Conservation (phyloP, 495 filamentous ascomycete genomes). For the Aspergillus diversus region DNA sequence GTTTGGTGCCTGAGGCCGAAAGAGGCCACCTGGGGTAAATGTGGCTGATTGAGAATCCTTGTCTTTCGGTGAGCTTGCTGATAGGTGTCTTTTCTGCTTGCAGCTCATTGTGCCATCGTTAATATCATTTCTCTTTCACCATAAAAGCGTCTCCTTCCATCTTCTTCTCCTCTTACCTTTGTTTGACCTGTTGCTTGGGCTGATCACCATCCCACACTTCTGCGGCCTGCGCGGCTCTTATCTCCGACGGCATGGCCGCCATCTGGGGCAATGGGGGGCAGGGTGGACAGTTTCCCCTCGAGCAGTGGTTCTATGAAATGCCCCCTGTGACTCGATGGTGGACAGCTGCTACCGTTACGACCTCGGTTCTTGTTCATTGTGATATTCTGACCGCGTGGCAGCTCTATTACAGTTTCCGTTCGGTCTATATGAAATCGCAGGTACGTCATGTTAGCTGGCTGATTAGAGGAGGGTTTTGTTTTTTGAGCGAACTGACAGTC, state of each 20-base stretch:
- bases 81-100: constrained; percentile 1
- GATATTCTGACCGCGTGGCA: constrained; percentile 88
- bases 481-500: constrained; percentile 22
- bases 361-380: constrained; percentile 91
- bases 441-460: constrained; percentile 47
- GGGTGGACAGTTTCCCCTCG: constrained; percentile 76
- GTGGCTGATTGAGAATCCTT: constrained; percentile 2
- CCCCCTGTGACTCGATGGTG: constrained; percentile 93
- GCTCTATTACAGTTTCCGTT: constrained; percentile 93
- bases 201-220: constrained; percentile 4
- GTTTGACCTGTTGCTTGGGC: neutral
- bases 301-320: constrained; percentile 98
- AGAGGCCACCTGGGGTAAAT: constrained; percentile 28
- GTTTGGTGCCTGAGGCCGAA: constrained; percentile 17
- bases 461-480: neutral
- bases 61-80: neutral
- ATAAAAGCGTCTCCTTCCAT: neutral
- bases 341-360: constrained; percentile 89
- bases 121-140: neutral
- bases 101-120: neutral
- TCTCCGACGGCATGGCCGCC: constrained; percentile 42
- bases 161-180: neutral
- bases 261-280: constrained; percentile 56
- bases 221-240: constrained; percentile 11
- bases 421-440: constrained; percentile 88